Evolutionary conservation across 441 rosid species (phyloP), one percentile per base, ranked within the genome.

Genomic region (Brassica balearica): DNA sequence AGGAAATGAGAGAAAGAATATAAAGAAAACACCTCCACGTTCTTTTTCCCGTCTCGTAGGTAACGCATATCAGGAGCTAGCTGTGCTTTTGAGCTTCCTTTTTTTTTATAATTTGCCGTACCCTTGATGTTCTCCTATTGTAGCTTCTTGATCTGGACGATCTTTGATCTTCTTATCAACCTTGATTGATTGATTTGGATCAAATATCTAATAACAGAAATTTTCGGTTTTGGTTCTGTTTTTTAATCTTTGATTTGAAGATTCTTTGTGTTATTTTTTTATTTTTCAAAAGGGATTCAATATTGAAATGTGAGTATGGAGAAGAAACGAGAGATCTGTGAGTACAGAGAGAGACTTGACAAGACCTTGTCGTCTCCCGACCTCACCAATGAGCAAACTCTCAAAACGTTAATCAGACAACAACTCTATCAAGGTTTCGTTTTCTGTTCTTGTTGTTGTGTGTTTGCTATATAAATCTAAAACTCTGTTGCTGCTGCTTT

Each of bases 271-370:
- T 23, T 20, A 62, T 70, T 29, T 29, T 36, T 2, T 36, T 36
- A 0, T 41, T 9, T 14, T 4, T 19, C 3, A 14, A 53, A 70
- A 69, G 41, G 72, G 43, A 19, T 63, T 53, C 3, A 38, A 15
- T 27, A n/a, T 20, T 65, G 64, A 66, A 51, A 73, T 85, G 85
- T 69, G 68, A 85, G 86, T 75, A 94, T 90, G 97, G 83, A 80
- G 68, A 87, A 79, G 65, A 83, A 83, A 68, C 74, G 72, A 58
- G 84, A 86, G 25, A 88, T 91, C 62, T 81, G 84, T 25, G 85
- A 87, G 63, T 92, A 89, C 74, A 86, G 99, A 84, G 90, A 85
- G 79, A 87, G 89, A 82, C 84, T 96, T 62, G 93, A 96, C 78
- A 84, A 83, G 78, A 87, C 98, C 5, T 82, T 96, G 72, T 84